phyloP scores from a whole-genome alignment of 1,139 yeast species.

The Waltiozyma sp. region DNA sequence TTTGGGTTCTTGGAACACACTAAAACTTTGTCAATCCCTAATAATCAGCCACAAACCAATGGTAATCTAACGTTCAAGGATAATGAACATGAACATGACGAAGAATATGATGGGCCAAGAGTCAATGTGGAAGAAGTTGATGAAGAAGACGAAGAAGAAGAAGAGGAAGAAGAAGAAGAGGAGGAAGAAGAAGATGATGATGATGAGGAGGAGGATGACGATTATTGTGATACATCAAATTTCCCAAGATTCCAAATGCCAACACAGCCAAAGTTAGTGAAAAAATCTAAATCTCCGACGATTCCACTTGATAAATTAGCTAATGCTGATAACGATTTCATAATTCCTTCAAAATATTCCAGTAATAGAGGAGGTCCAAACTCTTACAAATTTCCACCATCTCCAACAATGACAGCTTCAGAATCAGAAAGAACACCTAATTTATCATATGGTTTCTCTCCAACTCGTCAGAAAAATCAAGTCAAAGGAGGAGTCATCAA shows the following conservation, averaged over 20 bases:
- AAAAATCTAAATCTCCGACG: background rate
- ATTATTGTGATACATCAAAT: background rate
- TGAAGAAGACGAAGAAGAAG: background rate
- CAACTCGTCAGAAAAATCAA: too few relatives aligned
- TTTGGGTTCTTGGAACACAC: slow-evolving; percentile 50
- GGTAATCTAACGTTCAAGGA: background rate
- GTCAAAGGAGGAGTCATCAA: too few relatives aligned
- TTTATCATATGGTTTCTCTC: background rate
- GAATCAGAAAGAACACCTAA: background rate
- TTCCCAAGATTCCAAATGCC: slow-evolving; percentile 2
- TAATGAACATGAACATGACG: slow-evolving; percentile 1
- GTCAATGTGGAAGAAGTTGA: background rate
- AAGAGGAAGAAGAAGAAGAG: background rate
- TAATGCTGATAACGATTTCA: slow-evolving; percentile 23
- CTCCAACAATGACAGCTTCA: slow-evolving; percentile 17
- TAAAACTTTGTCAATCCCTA: slow-evolving; percentile 28
- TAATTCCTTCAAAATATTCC: background rate
- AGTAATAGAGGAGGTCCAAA: slow-evolving; percentile 29
- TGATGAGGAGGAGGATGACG: background rate
- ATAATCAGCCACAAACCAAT: slow-evolving; percentile 2
- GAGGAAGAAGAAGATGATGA: background rate
- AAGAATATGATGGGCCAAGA: slow-evolving; percentile 2
- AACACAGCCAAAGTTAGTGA: slow-evolving; percentile 1
- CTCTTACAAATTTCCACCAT: slow-evolving; percentile 35
- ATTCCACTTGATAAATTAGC: background rate